Evolutionary conservation across 345 rosid species (phyloP).

Genomic region (Microcos paniculata): DNA sequence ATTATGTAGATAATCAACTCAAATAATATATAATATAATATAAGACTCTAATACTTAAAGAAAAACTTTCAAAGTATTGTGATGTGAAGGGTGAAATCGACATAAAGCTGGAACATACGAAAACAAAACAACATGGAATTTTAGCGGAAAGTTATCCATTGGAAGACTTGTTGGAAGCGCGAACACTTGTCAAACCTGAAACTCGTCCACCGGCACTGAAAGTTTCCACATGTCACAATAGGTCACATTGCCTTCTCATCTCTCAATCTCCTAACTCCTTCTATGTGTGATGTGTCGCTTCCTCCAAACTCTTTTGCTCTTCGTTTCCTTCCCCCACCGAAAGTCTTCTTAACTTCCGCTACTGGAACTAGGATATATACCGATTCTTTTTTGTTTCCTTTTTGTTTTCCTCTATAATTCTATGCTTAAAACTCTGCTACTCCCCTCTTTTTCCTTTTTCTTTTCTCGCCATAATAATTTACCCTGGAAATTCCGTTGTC

Average conservation of each 20-base stretch:
- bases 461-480: slow-evolving; percentile 25
- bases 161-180: not conserved
- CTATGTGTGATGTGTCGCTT: slow-evolving; percentile 6
- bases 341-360: not conserved
- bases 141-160: not conserved
- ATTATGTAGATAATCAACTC: too few relatives aligned
- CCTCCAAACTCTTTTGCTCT: not conserved
- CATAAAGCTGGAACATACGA: too few relatives aligned
- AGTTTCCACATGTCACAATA: not conserved
- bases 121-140: not conserved
- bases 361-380: too few relatives aligned
- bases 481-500: slow-evolving; percentile 18
- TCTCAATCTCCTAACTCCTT: not conserved
- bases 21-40: too few relatives aligned
- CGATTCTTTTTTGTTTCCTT: too few relatives aligned
- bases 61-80: too few relatives aligned
- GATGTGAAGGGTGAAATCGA: too few relatives aligned
- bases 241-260: not conserved
- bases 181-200: not conserved
- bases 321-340: not conserved
- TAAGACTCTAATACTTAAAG: too few relatives aligned
- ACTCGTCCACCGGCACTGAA: not conserved
- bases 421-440: slow-evolving; percentile 29
- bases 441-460: slow-evolving; percentile 26
- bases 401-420: not conserved